A percentile compares a stretch with the other conserved stretches of the same genome.
Conservation (phyloP, 352 stramenopile genomes). For the Pythium sp. region DNA sequence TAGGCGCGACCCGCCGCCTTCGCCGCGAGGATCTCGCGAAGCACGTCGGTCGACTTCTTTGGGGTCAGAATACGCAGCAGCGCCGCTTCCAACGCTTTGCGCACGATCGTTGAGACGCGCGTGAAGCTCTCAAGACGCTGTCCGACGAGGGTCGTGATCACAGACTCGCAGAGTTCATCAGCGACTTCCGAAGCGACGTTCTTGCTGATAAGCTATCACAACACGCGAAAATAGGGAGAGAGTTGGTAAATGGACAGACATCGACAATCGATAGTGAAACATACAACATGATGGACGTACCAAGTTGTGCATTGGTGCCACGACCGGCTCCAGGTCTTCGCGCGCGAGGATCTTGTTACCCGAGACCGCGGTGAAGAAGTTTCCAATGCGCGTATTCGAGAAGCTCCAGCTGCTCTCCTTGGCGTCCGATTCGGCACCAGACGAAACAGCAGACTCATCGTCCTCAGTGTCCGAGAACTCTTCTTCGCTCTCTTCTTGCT, state of each 20-base stretch:
- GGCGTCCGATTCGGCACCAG: conserved; percentile 65
- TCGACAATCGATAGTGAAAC: neutral
- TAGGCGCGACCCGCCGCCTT: conserved; percentile 90
- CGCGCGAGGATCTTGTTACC: conserved; percentile 93
- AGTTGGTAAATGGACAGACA: too few relatives aligned
- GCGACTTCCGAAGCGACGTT: conserved; percentile 97
- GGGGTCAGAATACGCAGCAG: conserved; percentile 95
- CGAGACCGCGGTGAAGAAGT: conserved; percentile 81
- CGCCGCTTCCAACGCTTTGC: conserved; percentile 92
- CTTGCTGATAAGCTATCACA: conserved; percentile 90
- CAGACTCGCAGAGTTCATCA: conserved; percentile 93
- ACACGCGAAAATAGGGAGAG: neutral
- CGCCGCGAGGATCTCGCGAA: conserved; percentile 91
- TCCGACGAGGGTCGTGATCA: conserved; percentile 92
- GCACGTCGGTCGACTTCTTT: conserved; percentile 94
- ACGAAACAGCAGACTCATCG: conserved; percentile 64
- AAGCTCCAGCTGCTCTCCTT: conserved; percentile 74
- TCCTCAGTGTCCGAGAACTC: conserved; percentile 58
- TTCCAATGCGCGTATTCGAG: conserved; percentile 72
- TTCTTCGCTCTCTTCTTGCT: conserved; percentile 69
- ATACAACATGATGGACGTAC: conserved; percentile 26
- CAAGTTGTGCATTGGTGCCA: conserved; percentile 93
- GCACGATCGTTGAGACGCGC: conserved; percentile 88
- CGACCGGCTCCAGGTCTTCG: conserved; percentile 90
- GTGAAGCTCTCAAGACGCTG: conserved; percentile 96